Evolutionary conservation across 2,329 filamentous ascomycete species (phyloP), one percentile per base, ranked within the genome.

Genomic region (Ophiostoma tasmaniense): DNA sequence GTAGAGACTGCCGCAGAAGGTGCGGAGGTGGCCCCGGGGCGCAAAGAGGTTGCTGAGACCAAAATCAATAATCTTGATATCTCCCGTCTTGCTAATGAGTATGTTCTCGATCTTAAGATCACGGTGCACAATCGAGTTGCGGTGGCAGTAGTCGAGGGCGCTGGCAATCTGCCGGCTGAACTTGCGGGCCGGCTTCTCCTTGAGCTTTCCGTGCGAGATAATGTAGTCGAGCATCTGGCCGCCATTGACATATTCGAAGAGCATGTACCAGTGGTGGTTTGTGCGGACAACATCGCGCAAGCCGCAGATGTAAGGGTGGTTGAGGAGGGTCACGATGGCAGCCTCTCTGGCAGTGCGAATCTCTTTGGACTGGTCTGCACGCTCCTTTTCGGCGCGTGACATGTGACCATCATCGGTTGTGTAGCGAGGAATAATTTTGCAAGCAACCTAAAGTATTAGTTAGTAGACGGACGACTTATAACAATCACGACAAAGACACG

Each of bases 201-300:
- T 98, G 72, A 99, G 83, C 76, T 96, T 91, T 70, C 94, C 95
- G 76, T 99, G 95, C 3, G 93, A 97, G 77, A 99, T 99, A 78
- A 99, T 99, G 80, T 98, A 99, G 81, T 99, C 95, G 71, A 99
- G 88, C 95, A 99, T 98, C 80, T 99, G 95, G 22, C 95, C 95
- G 65, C 95, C 95, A 76, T 99, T 97, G 79, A 99, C 95, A 78
- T 95, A 97, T 81, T 99, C 95, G 76, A 97, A 99, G 67, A 99
- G 88, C 95, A 99, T 99, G 80, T 99, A 99, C 95, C 95, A 99
- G 79, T 99, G 95, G 78, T 97, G 95, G 76, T 95, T 94, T 66
- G 95, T 98, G 70, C 93, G 90, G 69, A 98, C 90, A 33, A 97
- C 93, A 80, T 99, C 95, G 73, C 93, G 89, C 85, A 99, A 91